Evolutionary conservation across 1,284 basidiomycete species (phyloP).

Genomic region (Sanghuangporus sanghuang): DNA sequence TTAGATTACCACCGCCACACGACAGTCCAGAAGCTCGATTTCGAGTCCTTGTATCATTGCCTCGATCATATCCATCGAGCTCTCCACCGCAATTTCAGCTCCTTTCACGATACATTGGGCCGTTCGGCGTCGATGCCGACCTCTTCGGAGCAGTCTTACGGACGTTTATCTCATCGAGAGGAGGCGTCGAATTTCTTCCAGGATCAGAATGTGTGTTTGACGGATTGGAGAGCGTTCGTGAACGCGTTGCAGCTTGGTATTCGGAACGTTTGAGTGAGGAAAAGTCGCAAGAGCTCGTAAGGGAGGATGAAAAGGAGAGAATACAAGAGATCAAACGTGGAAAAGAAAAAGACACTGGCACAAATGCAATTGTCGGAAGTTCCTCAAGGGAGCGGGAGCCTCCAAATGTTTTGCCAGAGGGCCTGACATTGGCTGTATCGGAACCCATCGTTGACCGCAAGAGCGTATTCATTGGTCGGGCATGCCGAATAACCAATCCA

Average conservation of each 20-base stretch:
- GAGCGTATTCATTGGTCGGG: slow-evolving; percentile 79
- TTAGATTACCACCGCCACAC: slow-evolving; percentile 50
- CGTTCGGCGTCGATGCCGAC: slow-evolving; percentile 64
- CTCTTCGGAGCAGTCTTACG: slow-evolving; percentile 77
- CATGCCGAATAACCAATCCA: slow-evolving; percentile 74
- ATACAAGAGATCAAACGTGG: slow-evolving; percentile 21
- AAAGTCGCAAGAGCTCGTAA: slow-evolving; percentile 49
- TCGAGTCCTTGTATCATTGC: slow-evolving; percentile 69
- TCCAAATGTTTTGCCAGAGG: slow-evolving; percentile 43
- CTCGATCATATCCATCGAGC: slow-evolving; percentile 63
- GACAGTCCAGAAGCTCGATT: slow-evolving; percentile 45
- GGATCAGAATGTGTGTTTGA: slow-evolving; percentile 86
- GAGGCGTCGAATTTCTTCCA: slow-evolving; percentile 68
- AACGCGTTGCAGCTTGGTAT: slow-evolving; percentile 69
- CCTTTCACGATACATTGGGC: slow-evolving; percentile 80
- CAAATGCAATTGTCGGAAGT: not conserved
- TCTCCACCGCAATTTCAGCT: slow-evolving; percentile 81
- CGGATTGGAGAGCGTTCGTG: slow-evolving; percentile 74
- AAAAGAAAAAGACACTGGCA: not conserved
- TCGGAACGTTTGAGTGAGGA: slow-evolving; percentile 53
- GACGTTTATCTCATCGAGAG: slow-evolving; percentile 69
- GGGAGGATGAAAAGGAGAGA: slow-evolving; percentile 48
- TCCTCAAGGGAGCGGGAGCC: not conserved
- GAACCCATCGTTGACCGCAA: slow-evolving; percentile 82
- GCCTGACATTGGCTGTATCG: slow-evolving; percentile 58